Evolutionary conservation across 306 rosid species (phyloP).

Genomic region (Cyamopsis tetragonoloba): DNA sequence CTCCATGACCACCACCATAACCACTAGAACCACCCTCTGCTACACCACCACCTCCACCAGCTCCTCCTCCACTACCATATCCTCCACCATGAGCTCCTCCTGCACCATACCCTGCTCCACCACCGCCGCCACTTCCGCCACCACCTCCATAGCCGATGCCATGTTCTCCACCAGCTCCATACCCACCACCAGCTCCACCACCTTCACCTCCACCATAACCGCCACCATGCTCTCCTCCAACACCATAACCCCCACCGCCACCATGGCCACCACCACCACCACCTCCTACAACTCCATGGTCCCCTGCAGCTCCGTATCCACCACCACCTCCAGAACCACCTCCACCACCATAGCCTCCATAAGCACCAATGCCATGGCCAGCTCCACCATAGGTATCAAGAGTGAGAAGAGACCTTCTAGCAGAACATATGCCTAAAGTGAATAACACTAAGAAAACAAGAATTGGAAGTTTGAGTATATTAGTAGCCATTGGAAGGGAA

Average conservation of each 20-base stretch:
- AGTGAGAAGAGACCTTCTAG: conserved; percentile 49
- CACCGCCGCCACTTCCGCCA: conserved; percentile 25
- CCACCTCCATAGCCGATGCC: conserved; percentile 31
- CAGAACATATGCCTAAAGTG: conserved; percentile 52
- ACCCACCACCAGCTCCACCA: conserved; percentile 41
- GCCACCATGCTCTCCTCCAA: conserved; percentile 29
- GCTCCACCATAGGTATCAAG: conserved; percentile 26
- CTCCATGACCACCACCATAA: conserved; percentile 29
- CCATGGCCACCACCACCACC: conserved; percentile 28
- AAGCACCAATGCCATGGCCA: conserved; percentile 22
- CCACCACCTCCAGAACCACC: conserved; percentile 6
- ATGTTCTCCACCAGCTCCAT: conserved; percentile 33
- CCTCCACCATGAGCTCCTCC: conserved; percentile 23
- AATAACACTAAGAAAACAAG: conserved; percentile 42
- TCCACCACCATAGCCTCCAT: conserved; percentile 24
- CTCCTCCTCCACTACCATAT: conserved; percentile 35
- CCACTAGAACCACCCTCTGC: conserved; percentile 40
- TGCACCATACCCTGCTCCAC: conserved; percentile 18
- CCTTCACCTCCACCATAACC: conserved; percentile 43
- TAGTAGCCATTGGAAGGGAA: conserved; percentile 45
- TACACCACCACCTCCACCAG: conserved; percentile 11
- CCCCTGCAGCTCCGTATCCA: conserved; percentile 33
- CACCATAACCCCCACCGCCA: conserved; percentile 37
- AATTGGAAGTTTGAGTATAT: conserved; percentile 17
- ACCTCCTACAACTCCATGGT: conserved; percentile 12